Evolutionary conservation across 1,139 yeast species (phyloP), one percentile per base, ranked within the genome.

Genomic region (Candida neerlandica): DNA sequence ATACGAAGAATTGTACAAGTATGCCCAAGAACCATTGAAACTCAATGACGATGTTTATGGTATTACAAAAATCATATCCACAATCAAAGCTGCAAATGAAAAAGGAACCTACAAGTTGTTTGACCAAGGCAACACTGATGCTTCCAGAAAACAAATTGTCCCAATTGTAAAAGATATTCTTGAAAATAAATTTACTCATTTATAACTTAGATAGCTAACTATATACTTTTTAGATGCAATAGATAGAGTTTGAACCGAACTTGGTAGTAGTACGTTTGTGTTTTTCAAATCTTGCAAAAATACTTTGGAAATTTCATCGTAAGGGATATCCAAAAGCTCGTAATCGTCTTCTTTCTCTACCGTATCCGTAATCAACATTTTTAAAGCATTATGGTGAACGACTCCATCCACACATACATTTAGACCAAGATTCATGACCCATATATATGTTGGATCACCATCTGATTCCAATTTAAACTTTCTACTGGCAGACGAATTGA

Each of bases 101-200:
- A 42, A 33, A 6, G 47, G 54, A 23, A 50, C 51, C 26, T 60
- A 76, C 46, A 58, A 57, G 39, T 57, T 77, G 10, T 82, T 67
- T 58, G 69, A 78, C 52, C 96, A 89, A 63, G 56, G 58, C 7
- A 82, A 86, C 53, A 63, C 77, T 11, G 66, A 68, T 3, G 91
- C 92, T 1, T 86, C 94, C 30, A 77, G 97, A 58, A 91, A 91
- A 62, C 95, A 88, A 63, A 89, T 91, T n/a, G 96, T 89, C 7
- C 96, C 96, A 2, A 67, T 67, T 14, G 71, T 76, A 10, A 75
- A 75, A 58, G 62, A 61, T 1, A 63, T 64, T 34, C 59, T 75
- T 42, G 74, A 70, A 43, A 47, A 45, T 37, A 34, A 41, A 29
- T 15, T 26, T 26, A 10, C 14, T 39, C 42, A 39, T 39, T 39